Evolutionary conservation across 2,329 filamentous ascomycete species (phyloP).

Genomic region (Tolypocladium cylindrosporum): DNA sequence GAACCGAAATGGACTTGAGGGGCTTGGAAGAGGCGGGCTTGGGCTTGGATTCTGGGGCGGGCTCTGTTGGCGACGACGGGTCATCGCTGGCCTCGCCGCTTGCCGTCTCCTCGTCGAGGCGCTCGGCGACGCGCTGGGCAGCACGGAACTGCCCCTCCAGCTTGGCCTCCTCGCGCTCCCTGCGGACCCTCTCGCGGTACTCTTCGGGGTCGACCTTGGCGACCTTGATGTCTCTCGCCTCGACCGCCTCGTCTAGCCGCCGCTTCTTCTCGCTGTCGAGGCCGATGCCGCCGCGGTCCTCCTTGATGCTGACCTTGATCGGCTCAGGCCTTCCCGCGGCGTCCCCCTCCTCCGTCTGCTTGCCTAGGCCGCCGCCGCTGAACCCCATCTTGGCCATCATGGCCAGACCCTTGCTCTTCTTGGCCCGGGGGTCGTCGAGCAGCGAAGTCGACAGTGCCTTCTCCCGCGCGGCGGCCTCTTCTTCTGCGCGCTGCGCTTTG

Average conservation of each 20-base stretch:
- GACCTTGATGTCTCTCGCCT: conserved; percentile 40
- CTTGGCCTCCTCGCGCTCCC: conserved; percentile 58
- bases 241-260: conserved; percentile 55
- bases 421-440: conserved; percentile 43
- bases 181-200: conserved; percentile 62
- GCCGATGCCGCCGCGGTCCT: conserved; percentile 74
- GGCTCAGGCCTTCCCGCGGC: conserved; percentile 48
- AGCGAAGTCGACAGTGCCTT: conserved; percentile 66
- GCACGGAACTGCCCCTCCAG: conserved; percentile 61
- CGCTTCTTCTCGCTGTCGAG: conserved; percentile 76
- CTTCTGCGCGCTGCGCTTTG: conserved; percentile 71
- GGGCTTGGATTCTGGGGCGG: not conserved
- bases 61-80: not conserved
- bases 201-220: conserved; percentile 56
- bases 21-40: conserved; percentile 30
- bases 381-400: conserved; percentile 99
- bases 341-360: conserved; percentile 35
- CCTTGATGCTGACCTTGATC: conserved; percentile 65
- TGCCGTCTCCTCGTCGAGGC: conserved; percentile 51
- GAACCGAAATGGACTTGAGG: conserved; percentile 60
- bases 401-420: conserved; percentile 74
- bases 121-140: conserved; percentile 75
- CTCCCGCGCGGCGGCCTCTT: conserved; percentile 64
- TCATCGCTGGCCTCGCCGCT: conserved; percentile 10
- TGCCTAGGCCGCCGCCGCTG: conserved; percentile 65